Evolutionary conservation across 768 basidiomycete species (phyloP).

Genomic region (Amanita thiersii): DNA sequence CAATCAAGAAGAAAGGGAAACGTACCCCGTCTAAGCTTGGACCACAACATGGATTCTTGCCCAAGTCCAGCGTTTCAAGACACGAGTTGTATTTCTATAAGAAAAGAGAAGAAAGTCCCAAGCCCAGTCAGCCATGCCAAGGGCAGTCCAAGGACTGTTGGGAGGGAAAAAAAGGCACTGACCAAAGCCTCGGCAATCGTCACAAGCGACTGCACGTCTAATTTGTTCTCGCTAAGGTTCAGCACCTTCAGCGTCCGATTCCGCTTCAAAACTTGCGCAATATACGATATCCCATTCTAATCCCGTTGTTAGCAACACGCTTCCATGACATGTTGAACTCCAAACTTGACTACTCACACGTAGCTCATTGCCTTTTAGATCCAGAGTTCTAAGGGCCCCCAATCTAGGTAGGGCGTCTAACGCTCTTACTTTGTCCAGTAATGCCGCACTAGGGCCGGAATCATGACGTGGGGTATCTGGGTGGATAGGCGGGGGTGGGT

Average conservation of each 20-base stretch:
- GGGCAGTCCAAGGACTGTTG: too few relatives aligned
- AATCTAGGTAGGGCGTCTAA: constrained; percentile 80
- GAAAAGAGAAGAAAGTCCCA: not conserved
- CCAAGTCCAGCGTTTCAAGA: constrained; percentile 90
- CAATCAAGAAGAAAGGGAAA: constrained; percentile 7
- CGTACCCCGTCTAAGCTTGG: constrained; percentile 86
- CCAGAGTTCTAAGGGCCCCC: constrained; percentile 81
- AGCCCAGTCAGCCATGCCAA: too few relatives aligned
- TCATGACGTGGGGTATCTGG: constrained; percentile 22
- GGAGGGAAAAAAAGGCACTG: constrained; percentile 25
- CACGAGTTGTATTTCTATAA: constrained; percentile 87
- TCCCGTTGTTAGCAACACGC: constrained; percentile 7
- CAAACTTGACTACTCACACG: constrained; percentile 42
- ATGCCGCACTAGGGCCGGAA: constrained; percentile 58
- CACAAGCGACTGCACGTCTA: constrained; percentile 76
- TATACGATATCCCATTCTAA: constrained; percentile 75
- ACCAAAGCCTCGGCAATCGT: constrained; percentile 86
- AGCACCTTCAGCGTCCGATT: constrained; percentile 92
- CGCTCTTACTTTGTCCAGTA: constrained; percentile 86
- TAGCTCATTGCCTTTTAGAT: constrained; percentile 89
- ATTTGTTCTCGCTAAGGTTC: constrained; percentile 90
- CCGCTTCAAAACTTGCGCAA: constrained; percentile 92
- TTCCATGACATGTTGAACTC: too few relatives aligned
- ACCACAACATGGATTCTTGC: constrained; percentile 89
- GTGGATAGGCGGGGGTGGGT: constrained; percentile 19